Evolutionary conservation across 345 rosid species (phyloP), one percentile per base, ranked within the genome.

Genomic region (Euphorbia tirucalli): DNA sequence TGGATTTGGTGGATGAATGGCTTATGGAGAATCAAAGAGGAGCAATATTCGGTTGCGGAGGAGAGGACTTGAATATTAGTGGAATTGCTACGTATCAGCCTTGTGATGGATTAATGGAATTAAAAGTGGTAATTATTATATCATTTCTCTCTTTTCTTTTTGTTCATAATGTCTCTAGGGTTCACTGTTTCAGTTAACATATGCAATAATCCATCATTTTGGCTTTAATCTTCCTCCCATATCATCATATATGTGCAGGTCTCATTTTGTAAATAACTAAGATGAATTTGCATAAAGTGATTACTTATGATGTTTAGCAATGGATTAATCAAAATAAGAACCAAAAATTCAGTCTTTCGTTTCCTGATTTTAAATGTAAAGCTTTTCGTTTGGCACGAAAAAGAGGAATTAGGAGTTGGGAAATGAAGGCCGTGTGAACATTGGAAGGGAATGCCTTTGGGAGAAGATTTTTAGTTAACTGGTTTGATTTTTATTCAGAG

Each of bases 41-140:
- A 80, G 85, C 86, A 19, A 72, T 85, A 7, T 35, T 83, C 68
- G 87, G 89, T 30, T 66, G 73, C 27, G 78, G 64, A 44, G 71
- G n/a, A 49, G 71, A 77, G 44, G 83, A 75, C 48, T 76, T 78
- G 82, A 82, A 75, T 79, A 79, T 85, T 48, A 74, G 85, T 75
- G 85, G 84, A 74, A 82, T 90, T 87, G 90, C 95, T 71, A 69
- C 83, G 75, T 90, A 87, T 73, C 93, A 82, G 72, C 93, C 96
- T 68, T 82, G 54, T 60, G 85, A 89, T 80, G 96, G 98, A 75
- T 73, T 85, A 73, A 83, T 80, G 85, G 85, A 91, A 66, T 83
- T 94, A 48, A 88, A 90, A 90, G 80, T 84, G 94, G 98, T 94
- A 85, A 72, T 48, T 75, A 56, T 14, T 69, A 58, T 9, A 1